A percentile compares a stretch with the other conserved stretches of the same genome.
Conservation (phyloP, 116 monocot genomes). For the Trichopus zeylanicus region DNA sequence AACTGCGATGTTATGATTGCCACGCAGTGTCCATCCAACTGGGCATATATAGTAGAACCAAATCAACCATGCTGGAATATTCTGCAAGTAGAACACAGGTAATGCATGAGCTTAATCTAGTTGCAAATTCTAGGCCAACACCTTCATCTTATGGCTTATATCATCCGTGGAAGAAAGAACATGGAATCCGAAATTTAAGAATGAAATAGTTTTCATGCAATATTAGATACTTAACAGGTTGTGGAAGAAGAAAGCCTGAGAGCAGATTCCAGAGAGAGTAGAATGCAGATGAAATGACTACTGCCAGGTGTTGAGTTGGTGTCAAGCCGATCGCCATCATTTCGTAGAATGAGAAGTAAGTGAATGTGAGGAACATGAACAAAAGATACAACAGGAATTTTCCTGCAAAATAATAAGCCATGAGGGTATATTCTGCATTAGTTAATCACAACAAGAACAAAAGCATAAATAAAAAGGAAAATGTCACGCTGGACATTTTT, state of each 20-base stretch:
- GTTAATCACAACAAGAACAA: neutral
- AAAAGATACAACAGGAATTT: constrained; percentile 30
- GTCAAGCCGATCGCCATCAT: constrained; percentile 68
- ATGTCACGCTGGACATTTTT: too few relatives aligned
- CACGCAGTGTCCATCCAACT: constrained; percentile 48
- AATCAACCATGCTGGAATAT: constrained; percentile 49
- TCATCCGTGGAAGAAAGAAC: too few relatives aligned
- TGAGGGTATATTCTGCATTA: too few relatives aligned
- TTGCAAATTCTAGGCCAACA: too few relatives aligned
- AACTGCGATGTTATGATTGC: constrained; percentile 53
- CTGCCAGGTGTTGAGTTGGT: constrained; percentile 39
- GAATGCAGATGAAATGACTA: constrained; percentile 47
- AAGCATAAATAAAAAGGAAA: too few relatives aligned
- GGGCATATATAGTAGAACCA: constrained; percentile 57
- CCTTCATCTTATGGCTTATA: too few relatives aligned
- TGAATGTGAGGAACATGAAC: constrained; percentile 56
- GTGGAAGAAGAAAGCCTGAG: constrained; percentile 48
- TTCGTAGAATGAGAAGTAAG: constrained; percentile 61
- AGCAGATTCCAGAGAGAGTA: constrained; percentile 63
- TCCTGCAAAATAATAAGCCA: constrained; percentile 14
- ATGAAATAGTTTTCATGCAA: too few relatives aligned
- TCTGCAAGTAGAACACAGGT: constrained; percentile 16
- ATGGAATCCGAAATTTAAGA: too few relatives aligned
- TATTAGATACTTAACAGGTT: constrained; percentile 28
- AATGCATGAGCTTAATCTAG: too few relatives aligned